phyloP scores from a whole-genome alignment of 2,329 filamentous ascomycete species.

The Cercospora sesami region DNA sequence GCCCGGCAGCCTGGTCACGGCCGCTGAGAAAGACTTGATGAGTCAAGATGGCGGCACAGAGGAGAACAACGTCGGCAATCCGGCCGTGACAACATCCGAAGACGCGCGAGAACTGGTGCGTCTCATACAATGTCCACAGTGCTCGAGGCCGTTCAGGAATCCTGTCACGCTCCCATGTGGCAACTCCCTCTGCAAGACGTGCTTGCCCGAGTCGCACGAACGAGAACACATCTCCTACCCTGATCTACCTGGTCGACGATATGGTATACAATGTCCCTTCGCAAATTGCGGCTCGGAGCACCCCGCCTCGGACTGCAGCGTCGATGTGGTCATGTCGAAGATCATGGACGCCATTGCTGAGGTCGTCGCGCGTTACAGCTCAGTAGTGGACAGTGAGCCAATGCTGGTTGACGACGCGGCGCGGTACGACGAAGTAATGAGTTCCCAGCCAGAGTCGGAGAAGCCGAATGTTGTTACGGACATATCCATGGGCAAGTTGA shows the following conservation, averaged over 20 bases:
- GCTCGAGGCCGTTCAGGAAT: constrained; percentile 65
- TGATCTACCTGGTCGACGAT: constrained; percentile 62
- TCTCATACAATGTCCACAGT: constrained; percentile 74
- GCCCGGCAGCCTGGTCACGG: constrained; percentile 37
- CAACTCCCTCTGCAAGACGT: constrained; percentile 71
- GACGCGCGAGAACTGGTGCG: constrained; percentile 67
- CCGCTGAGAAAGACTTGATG: constrained; percentile 89
- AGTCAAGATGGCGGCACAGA: constrained; percentile 66
- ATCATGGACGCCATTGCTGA: constrained; percentile 61
- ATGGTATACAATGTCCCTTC: constrained; percentile 75
- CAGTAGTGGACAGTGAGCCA: constrained; percentile 38
- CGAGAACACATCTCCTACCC: constrained; percentile 77
- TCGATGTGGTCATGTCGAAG: constrained; percentile 75
- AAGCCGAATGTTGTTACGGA: constrained; percentile 44
- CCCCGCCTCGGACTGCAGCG: constrained; percentile 70
- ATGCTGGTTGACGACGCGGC: constrained; percentile 47
- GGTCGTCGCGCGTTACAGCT: constrained; percentile 50
- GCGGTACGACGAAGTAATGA: constrained; percentile 40
- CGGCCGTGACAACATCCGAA: constrained; percentile 49
- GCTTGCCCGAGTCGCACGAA: constrained; percentile 66
- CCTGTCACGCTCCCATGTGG: constrained; percentile 82
- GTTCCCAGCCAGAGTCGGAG: constrained; percentile 37
- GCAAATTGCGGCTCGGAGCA: constrained; percentile 67
- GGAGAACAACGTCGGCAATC: constrained; percentile 48
- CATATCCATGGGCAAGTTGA: constrained; percentile 59